phyloP scores from a whole-genome alignment of 139 green algal genomes.

The Prasinococcaceae sp. region DNA sequence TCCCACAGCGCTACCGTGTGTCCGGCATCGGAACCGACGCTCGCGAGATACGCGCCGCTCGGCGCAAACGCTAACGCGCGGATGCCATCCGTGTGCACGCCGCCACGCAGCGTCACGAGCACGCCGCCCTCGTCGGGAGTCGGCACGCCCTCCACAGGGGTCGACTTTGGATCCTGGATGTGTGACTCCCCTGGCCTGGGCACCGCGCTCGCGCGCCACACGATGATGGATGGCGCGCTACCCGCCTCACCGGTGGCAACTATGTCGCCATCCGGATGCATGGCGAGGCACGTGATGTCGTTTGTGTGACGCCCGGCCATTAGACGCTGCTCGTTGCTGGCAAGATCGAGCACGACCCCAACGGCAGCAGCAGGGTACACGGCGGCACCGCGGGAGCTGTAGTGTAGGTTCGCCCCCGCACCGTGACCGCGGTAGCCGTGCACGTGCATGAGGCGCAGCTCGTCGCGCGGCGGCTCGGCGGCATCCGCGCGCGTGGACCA shows the following conservation, averaged over 20 bases:
- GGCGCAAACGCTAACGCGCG: slow-evolving; percentile 13
- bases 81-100: no score
- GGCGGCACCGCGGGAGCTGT: neutral
- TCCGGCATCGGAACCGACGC: slow-evolving; percentile 15
- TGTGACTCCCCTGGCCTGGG: neutral
- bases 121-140: slow-evolving; percentile 18
- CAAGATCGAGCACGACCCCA: slow-evolving; percentile 42
- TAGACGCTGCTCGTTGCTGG: slow-evolving; percentile 39
- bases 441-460: no score
- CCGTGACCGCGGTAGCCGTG: no score
- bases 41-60: slow-evolving; percentile 3
- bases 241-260: slow-evolving; percentile 35
- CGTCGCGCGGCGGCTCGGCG: no score
- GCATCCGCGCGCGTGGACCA: no score
- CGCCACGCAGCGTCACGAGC: no score
- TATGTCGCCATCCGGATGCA: no score
- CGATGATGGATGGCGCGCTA: slow-evolving; percentile 7
- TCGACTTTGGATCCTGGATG: no score
- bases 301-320: slow-evolving; percentile 58
- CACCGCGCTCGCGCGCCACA: slow-evolving; percentile 7
- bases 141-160: no score
- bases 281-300: slow-evolving; percentile 44
- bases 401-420: no score
- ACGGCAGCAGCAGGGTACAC: slow-evolving; percentile 45
- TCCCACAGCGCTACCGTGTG: slow-evolving; percentile 20